phyloP scores from a whole-genome alignment of 306 rosid genomes.

The Acacia crassicarpa region DNA sequence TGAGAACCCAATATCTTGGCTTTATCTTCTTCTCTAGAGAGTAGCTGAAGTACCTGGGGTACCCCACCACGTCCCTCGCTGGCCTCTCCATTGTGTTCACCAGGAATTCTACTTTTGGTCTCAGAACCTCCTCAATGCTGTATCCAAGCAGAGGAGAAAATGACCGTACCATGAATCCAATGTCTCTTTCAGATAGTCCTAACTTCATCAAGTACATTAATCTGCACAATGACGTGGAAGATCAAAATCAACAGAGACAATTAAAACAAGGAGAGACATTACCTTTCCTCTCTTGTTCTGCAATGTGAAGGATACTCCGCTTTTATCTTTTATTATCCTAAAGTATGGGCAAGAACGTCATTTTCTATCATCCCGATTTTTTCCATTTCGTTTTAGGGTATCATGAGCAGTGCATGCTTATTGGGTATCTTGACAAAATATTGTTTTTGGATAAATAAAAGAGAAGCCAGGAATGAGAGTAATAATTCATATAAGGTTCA shows the following conservation, averaged over 20 bases:
- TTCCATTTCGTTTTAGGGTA: background rate
- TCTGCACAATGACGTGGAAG: slow-evolving; percentile 45
- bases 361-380: background rate
- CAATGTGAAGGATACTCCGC: background rate
- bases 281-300: background rate
- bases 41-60: slow-evolving; percentile 92
- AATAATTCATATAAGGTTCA: background rate
- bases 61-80: slow-evolving; percentile 67
- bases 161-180: slow-evolving; percentile 70
- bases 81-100: slow-evolving; percentile 79
- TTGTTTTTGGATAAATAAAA: background rate
- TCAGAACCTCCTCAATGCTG: slow-evolving; percentile 73
- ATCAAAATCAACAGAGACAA: slow-evolving; percentile 29
- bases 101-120: slow-evolving; percentile 79
- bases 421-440: background rate
- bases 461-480: background rate
- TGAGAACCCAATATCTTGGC: slow-evolving; percentile 74
- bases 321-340: background rate
- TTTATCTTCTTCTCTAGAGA: slow-evolving; percentile 88
- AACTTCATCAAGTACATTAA: slow-evolving; percentile 58
- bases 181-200: slow-evolving; percentile 67
- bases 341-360: background rate
- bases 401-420: background rate
- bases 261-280: background rate
- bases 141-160: slow-evolving; percentile 90